Percentiles rank a stretch among this genome's conserved stretches.
phyloP scores from a whole-genome alignment of 306 rosid species.

The Pterocarpus macrocarpus region DNA sequence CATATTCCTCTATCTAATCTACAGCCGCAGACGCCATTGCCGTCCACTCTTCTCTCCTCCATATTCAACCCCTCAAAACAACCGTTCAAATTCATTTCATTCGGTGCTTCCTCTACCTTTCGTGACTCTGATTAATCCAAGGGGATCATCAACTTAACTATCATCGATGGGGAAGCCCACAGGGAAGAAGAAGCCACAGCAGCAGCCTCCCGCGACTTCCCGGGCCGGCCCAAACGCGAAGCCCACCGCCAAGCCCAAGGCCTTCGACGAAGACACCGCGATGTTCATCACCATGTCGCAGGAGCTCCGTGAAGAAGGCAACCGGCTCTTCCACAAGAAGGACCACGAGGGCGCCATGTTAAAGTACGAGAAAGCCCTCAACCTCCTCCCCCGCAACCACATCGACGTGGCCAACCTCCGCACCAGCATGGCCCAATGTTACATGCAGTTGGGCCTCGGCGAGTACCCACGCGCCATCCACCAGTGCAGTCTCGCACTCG shows the following conservation, averaged over 20 bases:
- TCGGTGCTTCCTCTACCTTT: background rate
- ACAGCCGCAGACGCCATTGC: too few relatives aligned
- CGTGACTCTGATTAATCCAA: background rate
- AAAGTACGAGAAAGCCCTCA: conserved; percentile 85
- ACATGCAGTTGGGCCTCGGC: conserved; percentile 83
- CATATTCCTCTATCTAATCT: too few relatives aligned
- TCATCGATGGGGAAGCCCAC: conserved; percentile 78
- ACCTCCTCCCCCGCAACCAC: conserved; percentile 74
- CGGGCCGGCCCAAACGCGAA: background rate
- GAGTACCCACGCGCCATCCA: conserved; percentile 88
- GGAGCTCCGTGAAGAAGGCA: conserved; percentile 83
- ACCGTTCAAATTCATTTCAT: too few relatives aligned
- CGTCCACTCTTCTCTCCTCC: too few relatives aligned
- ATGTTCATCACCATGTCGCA: conserved; percentile 92
- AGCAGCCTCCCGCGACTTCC: background rate
- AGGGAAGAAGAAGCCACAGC: conserved; percentile 72
- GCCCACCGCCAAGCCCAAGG: conserved; percentile 33
- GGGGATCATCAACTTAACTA: background rate
- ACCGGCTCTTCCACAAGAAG: conserved; percentile 69
- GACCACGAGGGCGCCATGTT: conserved; percentile 86
- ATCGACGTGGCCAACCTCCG: conserved; percentile 86
- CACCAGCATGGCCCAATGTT: conserved; percentile 77
- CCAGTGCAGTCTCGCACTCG: conserved; percentile 79
- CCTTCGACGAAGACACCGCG: conserved; percentile 82
- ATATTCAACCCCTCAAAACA: too few relatives aligned